Evolutionary conservation across 1,139 yeast species (phyloP), one percentile per base, ranked within the genome.

Genomic region (Suhomyces bokatorum): DNA sequence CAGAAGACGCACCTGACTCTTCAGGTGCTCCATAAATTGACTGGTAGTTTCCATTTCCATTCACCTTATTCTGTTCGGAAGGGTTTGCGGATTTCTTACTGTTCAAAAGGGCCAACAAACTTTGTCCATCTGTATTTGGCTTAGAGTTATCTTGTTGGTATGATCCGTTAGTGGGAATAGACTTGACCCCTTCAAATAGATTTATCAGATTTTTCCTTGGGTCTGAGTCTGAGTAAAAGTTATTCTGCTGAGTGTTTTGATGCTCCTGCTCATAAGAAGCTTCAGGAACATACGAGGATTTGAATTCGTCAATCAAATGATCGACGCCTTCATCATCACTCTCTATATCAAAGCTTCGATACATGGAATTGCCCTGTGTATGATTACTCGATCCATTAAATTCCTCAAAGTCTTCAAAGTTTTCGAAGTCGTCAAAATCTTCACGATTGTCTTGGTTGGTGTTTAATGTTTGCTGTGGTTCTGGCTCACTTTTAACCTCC

Each of bases 331-430:
- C 71, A 40, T 71, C 75, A 39, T 66, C 70, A 50, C 70, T 64
- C 15, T 69, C 76, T 31, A 66, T 61, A 39, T 66, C 74, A 48
- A 67, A 65, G 34, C 54, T 54, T 43, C 54, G 54, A 35, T 58
- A 54, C 33, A 43, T 39, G 35, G 55, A 43, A 42, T 52, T 49
- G 39, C 49, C 48, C 39, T 45, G 32, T 45, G 52, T 41, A 42
- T 51, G 42, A 17, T 60, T 59, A 40, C 64, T 57, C 38, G 62
- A 54, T 37, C 66, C 68, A 35, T 66, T 67, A 42, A 58, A 65
- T 42, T 69, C 69, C 37, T 69, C 73, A 49, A 71, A 70, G 45
- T 70, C 67, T 32, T 70, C 75, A 44, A 68, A 67, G 34, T 58
- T 53, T 38, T 62, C 64, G 29, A 56, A 57, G 15, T 52, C 48